Base-by-base conservation (phyloP, 345 rosid genomes). In the Gossypium arboreum region DNA sequence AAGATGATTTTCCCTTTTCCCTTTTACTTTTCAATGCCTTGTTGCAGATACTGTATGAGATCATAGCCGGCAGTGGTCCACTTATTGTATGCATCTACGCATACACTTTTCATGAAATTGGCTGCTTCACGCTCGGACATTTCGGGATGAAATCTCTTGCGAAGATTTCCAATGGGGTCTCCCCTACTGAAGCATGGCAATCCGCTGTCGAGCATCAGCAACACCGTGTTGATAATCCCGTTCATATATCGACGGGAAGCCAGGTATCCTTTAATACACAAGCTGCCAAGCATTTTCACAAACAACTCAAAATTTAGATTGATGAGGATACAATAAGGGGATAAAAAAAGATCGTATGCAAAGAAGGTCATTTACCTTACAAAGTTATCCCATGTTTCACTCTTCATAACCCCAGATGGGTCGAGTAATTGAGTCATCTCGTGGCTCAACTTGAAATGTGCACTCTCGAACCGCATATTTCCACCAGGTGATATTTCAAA, bases 81-180 rank as follows among this genome's bases (percentile, higher is more conserved):
- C 71, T 93, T 90, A 87, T 96, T 93, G 85, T 93, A 93, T 8
- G 99, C 95, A n/a, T 96, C 99, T 1, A 85, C 86, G 81, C 97
- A 96, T 0, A 88, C 92, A 20, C 79, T 85, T 58, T 82, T 92
- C 99, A 96, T 96, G 84, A 89, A 93, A 72, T 80, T 89, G 71
- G 98, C 99, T 3, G 99, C 99, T 85, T 90, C 99, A 2, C 98
- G 93, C 73, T 96, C 99, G 7, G 86, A 90, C 99, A 92, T 89
- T 82, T 93, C 97, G 0, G 99, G 99, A 77, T 85, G 94, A 74
- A 96, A 93, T 82, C 99, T 90, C 84, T 92, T 96, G 63, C 98
- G 93, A n/a, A 93, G 91, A 79, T 96, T 96, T 47, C 94, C 95
- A 1, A 96, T 96, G 57, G 98, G 97, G 62, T 96, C 98, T 2